Percentiles rank a stretch among this genome's conserved stretches.
phyloP scores from a whole-genome alignment of 1,284 basidiomycete genomes.

The Omphalotus olearius region DNA sequence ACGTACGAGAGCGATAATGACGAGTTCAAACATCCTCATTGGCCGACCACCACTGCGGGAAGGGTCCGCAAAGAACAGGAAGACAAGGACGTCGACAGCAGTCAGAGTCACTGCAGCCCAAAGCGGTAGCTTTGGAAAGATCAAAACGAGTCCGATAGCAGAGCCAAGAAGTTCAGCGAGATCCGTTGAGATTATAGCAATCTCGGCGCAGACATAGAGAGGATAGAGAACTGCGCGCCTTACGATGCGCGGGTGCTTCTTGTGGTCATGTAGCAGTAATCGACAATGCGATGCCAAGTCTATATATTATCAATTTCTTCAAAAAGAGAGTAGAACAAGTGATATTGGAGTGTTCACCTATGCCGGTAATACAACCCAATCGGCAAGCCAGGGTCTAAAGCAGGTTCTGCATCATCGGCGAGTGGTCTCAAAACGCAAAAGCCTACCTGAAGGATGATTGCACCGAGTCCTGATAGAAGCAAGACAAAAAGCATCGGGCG shows the following conservation, averaged over 20 bases:
- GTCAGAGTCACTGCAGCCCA: slow-evolving; percentile 77
- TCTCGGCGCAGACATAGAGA: slow-evolving; percentile 59
- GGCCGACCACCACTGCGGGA: slow-evolving; percentile 30
- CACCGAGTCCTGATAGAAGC: slow-evolving; percentile 63
- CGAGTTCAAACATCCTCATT: slow-evolving; percentile 56
- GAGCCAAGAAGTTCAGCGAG: slow-evolving; percentile 68
- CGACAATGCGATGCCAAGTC: slow-evolving; percentile 54
- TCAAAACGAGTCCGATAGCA: slow-evolving; percentile 52
- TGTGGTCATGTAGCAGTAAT: slow-evolving; percentile 44
- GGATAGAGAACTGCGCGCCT: slow-evolving; percentile 52
- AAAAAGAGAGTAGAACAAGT: too few species aligned
- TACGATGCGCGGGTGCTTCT: slow-evolving; percentile 39
- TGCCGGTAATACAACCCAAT: slow-evolving; percentile 45
- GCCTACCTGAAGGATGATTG: slow-evolving; percentile 54
- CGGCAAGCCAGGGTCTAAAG: slow-evolving; percentile 37
- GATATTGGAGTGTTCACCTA: slow-evolving; percentile 27
- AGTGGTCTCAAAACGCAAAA: neutral
- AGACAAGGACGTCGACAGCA: slow-evolving; percentile 67
- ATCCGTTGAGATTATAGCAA: slow-evolving; percentile 76
- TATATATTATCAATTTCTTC: slow-evolving; percentile 12
- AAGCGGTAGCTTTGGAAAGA: slow-evolving; percentile 72
- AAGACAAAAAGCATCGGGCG: slow-evolving; percentile 67
- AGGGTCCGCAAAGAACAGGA: slow-evolving; percentile 43
- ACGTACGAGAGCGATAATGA: slow-evolving; percentile 55
- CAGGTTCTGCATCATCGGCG: neutral